Evolutionary conservation across 163 green algal genomes (phyloP).

Genomic region (Scenedesmus sp.): DNA sequence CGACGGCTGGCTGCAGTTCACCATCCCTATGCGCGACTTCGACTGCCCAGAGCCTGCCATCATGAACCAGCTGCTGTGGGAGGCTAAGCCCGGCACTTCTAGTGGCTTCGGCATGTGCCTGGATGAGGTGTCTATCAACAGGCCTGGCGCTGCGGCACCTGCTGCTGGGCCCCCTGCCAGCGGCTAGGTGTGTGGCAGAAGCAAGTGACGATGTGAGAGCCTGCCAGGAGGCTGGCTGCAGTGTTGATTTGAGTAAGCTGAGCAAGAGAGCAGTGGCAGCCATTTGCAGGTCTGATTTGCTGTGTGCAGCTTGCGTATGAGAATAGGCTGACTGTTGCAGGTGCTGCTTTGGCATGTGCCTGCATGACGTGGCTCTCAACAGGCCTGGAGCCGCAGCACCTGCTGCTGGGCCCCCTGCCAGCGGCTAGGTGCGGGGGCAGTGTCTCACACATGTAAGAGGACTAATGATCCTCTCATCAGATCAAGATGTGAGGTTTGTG

Average conservation of each 20-base stretch:
- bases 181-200: not conserved
- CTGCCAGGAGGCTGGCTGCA: too few species aligned
- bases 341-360: slow-evolving; percentile 3
- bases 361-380: slow-evolving; percentile 26
- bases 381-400: not conserved
- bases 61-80: slow-evolving; percentile 41
- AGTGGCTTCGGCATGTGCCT: slow-evolving; percentile 15
- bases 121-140: slow-evolving; percentile 29
- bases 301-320: too few species aligned
- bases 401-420: not conserved
- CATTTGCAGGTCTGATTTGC: too few species aligned
- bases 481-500: too few species aligned
- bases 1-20: slow-evolving; percentile 38
- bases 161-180: not conserved
- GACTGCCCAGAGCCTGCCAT: slow-evolving; percentile 27
- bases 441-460: too few species aligned
- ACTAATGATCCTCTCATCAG: too few species aligned
- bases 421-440: not conserved
- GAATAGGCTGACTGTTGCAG: too few species aligned
- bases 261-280: too few species aligned
- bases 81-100: not conserved
- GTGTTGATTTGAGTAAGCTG: too few species aligned
- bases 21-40: slow-evolving; percentile 25
- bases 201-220: too few species aligned
- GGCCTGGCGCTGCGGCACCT: not conserved